These are phyloP conservation scores for Ichthyophthirius multifiliis DNA, from an alignment of 169 alveolate genomes.

Conservation along the genomic window DNA sequence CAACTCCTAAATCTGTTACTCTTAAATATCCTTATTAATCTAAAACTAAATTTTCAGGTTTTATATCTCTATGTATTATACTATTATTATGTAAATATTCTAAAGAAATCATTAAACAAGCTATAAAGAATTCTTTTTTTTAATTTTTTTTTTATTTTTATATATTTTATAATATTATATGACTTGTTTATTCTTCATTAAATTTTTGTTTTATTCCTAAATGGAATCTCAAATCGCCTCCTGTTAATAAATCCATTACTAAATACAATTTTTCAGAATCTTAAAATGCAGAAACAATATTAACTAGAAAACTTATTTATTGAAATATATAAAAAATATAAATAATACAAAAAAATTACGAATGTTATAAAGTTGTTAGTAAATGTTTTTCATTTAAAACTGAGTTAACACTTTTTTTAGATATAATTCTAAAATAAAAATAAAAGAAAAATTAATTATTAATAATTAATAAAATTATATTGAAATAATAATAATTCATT, in stretches of 20 bases:
- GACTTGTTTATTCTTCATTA: conserved; percentile 73
- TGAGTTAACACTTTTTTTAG: conserved; percentile 66
- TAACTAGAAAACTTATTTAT: conserved; percentile 70
- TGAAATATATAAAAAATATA: too few species aligned
- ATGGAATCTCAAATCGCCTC: conserved; percentile 82
- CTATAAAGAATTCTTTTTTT: conserved; percentile 52
- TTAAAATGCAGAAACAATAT: conserved; percentile 76
- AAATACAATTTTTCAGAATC: conserved; percentile 71
- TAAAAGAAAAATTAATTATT: too few species aligned
- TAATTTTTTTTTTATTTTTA: not conserved
- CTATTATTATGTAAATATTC: conserved; percentile 66
- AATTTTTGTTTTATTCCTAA: conserved; percentile 54
- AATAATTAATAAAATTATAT: too few species aligned
- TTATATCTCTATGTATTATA: conserved; percentile 72
- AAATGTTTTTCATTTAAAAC: conserved; percentile 68
- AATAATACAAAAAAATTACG: too few species aligned
- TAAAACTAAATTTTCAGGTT: conserved; percentile 70
- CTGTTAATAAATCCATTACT: conserved; percentile 73
- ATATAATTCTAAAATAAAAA: conserved; percentile 28
- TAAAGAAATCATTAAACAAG: conserved; percentile 58
- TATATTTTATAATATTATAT: not conserved
- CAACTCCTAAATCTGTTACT: conserved; percentile 71
- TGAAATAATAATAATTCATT: too few species aligned
- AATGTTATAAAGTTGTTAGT: conserved; percentile 22
- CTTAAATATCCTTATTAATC: conserved; percentile 61